Evolutionary conservation across 1,284 basidiomycete species (phyloP).

Genomic region (Naganishia sp.): DNA sequence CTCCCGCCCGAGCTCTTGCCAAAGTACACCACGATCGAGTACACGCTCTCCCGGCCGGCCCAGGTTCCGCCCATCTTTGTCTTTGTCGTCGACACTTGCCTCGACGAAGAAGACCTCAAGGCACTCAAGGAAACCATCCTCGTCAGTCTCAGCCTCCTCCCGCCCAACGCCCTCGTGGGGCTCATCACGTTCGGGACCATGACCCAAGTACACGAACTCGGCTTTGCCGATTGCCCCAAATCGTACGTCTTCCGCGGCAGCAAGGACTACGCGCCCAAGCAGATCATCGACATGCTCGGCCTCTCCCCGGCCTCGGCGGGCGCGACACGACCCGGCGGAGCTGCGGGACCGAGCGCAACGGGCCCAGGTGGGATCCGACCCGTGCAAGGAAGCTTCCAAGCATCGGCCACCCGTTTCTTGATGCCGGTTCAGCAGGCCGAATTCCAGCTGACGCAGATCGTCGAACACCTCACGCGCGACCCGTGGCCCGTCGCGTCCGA

Average conservation of each 20-base stretch:
- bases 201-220: conserved; percentile 98
- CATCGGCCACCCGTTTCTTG: conserved; percentile 88
- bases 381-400: conserved; percentile 74
- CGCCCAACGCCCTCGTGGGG: conserved; percentile 90
- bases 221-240: conserved; percentile 94
- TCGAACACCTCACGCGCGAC: conserved; percentile 86
- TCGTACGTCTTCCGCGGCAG: conserved; percentile 98
- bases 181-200: conserved; percentile 96
- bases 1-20: conserved; percentile 92
- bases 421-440: conserved; percentile 92
- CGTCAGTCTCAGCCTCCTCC: conserved; percentile 87
- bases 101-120: conserved; percentile 95
- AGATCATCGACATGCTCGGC: conserved; percentile 98
- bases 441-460: conserved; percentile 91
- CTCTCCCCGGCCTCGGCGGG: conserved; percentile 73
- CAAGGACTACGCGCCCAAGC: conserved; percentile 97
- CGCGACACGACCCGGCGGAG: conserved; percentile 58
- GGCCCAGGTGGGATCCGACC: conserved; percentile 61
- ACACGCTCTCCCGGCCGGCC: conserved; percentile 87
- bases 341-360: conserved; percentile 10
- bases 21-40: conserved; percentile 99
- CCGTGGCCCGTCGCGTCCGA: conserved; percentile 98
- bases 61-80: conserved; percentile 95
- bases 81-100: conserved; percentile 95
- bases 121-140: conserved; percentile 90